A percentile compares a stretch with the other conserved stretches of the same genome.
Evolutionary conservation across 2,329 filamentous ascomycete genomes (phyloP).

Genomic region (Didymella sp.): DNA sequence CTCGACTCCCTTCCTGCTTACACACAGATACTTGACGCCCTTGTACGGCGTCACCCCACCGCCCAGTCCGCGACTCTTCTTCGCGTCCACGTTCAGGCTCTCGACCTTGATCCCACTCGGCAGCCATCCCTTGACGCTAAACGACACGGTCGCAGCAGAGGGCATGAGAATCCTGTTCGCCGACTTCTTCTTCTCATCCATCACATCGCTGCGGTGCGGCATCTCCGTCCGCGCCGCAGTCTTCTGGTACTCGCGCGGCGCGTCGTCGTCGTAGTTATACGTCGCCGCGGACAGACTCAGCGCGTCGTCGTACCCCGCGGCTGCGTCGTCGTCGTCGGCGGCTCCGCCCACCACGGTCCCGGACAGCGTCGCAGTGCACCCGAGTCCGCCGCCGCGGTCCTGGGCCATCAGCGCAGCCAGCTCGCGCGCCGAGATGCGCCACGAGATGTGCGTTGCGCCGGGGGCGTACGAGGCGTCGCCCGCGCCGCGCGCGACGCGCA

Average conservation of each 20-base stretch:
- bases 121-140: slow-evolving; percentile 67
- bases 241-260: too few relatives aligned
- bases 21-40: slow-evolving; percentile 94
- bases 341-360: slow-evolving; percentile 75
- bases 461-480: slow-evolving; percentile 85
- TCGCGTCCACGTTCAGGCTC: slow-evolving; percentile 68
- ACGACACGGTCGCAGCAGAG: slow-evolving; percentile 56
- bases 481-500: slow-evolving; percentile 76
- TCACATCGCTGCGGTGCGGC: neutral
- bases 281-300: slow-evolving; percentile 32
- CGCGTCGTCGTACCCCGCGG: slow-evolving; percentile 44
- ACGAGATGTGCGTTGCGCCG: slow-evolving; percentile 76
- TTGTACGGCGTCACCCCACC: slow-evolving; percentile 95
- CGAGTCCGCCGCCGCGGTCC: slow-evolving; percentile 58
- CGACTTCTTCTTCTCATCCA: slow-evolving; percentile 63
- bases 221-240: too few relatives aligned
- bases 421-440: slow-evolving; percentile 82
- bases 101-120: slow-evolving; percentile 70
- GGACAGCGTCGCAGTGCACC: slow-evolving; percentile 74
- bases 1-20: slow-evolving; percentile 64
- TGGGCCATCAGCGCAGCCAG: slow-evolving; percentile 57
- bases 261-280: slow-evolving; percentile 46
- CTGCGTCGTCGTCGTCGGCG: slow-evolving; percentile 54
- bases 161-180: slow-evolving; percentile 62
- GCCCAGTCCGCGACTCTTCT: slow-evolving; percentile 83